A percentile compares a stretch with the other conserved stretches of the same genome.
These are phyloP conservation scores for Phragmites australis DNA, from an alignment of 176 grass and related monocot species.

Conservation along the genomic window DNA sequence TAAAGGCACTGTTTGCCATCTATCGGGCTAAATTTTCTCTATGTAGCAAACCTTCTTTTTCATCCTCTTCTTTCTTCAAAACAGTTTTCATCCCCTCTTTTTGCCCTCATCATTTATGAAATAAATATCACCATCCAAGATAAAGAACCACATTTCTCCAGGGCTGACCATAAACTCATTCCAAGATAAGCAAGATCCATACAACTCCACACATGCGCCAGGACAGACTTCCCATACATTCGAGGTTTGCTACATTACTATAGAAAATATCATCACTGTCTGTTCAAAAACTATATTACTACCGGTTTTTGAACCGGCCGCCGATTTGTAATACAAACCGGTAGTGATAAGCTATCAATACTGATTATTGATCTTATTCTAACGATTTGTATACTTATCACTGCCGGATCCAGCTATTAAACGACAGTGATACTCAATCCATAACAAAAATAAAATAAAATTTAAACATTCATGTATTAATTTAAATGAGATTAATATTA, in stretches of 20 bases:
- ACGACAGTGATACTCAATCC: no score
- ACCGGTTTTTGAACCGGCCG: no score
- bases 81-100: background rate
- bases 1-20: slow-evolving; percentile 46
- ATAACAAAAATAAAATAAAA: slow-evolving; percentile 45
- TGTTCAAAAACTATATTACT: slow-evolving; percentile 53
- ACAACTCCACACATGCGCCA: background rate
- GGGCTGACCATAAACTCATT: slow-evolving; percentile 27
- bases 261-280: slow-evolving; percentile 20
- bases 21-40: slow-evolving; percentile 57
- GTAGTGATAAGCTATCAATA: no score
- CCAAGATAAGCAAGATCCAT: slow-evolving; percentile 14
- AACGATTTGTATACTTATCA: no score
- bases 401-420: no score
- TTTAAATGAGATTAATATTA: no score
- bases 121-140: background rate
- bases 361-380: no score
- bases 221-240: background rate
- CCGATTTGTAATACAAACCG: no score
- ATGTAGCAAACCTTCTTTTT: slow-evolving; percentile 14
- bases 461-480: no score
- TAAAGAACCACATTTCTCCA: slow-evolving; percentile 25
- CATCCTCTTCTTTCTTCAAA: background rate
- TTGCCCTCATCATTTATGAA: background rate
- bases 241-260: slow-evolving; percentile 20